phyloP scores from a whole-genome alignment of 2,329 filamentous ascomycete species.

The Aureobasidium sp. region DNA sequence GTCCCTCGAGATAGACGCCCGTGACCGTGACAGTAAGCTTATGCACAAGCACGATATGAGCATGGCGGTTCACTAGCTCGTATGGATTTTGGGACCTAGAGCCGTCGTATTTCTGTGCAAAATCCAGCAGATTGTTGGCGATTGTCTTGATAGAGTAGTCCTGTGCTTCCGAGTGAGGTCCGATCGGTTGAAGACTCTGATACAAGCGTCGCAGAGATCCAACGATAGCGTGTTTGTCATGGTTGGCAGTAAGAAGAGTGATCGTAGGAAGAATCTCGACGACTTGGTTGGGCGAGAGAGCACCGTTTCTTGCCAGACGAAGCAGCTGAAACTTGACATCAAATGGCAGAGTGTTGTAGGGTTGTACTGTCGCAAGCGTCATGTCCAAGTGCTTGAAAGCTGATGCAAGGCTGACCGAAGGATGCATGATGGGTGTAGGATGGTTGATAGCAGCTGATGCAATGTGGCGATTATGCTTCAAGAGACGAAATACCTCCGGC shows the following conservation, averaged over 20 bases:
- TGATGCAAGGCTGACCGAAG: conserved; percentile 16
- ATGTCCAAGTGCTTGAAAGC: conserved; percentile 31
- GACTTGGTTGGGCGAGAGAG: conserved; percentile 51
- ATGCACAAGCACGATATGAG: conserved; percentile 31
- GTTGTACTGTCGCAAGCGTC: conserved; percentile 25
- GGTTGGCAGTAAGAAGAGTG: conserved; percentile 25
- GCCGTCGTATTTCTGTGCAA: conserved; percentile 34
- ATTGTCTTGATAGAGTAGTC: conserved; percentile 38
- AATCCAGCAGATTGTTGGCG: conserved; percentile 32
- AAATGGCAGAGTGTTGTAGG: conserved; percentile 41
- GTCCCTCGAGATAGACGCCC: conserved; percentile 38
- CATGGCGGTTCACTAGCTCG: conserved; percentile 27
- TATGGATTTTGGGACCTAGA: conserved; percentile 24
- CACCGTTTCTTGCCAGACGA: conserved; percentile 56
- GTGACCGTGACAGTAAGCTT: conserved; percentile 34
- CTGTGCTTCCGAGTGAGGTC: conserved; percentile 43
- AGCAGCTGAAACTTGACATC: conserved; percentile 56
- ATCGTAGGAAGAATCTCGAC: conserved; percentile 42
- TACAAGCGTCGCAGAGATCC: conserved; percentile 50
- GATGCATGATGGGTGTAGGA: conserved; percentile 21
- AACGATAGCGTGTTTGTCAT: conserved; percentile 24
- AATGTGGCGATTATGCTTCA: conserved; percentile 25
- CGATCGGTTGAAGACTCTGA: conserved; percentile 48
- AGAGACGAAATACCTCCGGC: conserved; percentile 20
- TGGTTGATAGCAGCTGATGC: background rate